Conservation (phyloP, 257 asterid species). For the Ajuga chamaepitys region DNA sequence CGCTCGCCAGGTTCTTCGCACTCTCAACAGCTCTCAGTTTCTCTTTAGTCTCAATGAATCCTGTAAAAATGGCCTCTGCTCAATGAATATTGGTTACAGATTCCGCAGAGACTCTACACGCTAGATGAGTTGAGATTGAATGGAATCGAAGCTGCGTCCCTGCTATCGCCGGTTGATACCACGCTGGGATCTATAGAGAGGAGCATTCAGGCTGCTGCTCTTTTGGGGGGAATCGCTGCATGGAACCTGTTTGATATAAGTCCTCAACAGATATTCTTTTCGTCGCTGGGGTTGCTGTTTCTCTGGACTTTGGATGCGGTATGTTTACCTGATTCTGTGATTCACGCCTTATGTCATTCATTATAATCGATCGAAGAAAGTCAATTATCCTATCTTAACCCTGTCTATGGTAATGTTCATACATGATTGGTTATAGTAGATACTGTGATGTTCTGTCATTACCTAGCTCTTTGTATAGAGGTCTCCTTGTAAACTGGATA, state of each 20-base stretch:
- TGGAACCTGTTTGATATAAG: slow-evolving; percentile 50
- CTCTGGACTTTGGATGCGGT: slow-evolving; percentile 87
- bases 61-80: slow-evolving; percentile 6
- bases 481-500: background rate
- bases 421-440: too few species aligned
- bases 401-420: too few species aligned
- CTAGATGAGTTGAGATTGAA: slow-evolving; percentile 83
- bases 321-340: slow-evolving; percentile 20
- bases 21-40: background rate
- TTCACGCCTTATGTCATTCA: background rate
- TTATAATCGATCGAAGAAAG: too few species aligned
- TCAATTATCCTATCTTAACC: too few species aligned
- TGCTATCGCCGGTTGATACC: slow-evolving; percentile 74
- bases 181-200: slow-evolving; percentile 71
- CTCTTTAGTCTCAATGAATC: too few species aligned
- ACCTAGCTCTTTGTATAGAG: too few species aligned
- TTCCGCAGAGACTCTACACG: slow-evolving; percentile 93
- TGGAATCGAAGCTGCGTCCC: slow-evolving; percentile 69
- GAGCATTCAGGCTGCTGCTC: slow-evolving; percentile 59
- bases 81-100: slow-evolving; percentile 46
- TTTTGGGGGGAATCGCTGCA: slow-evolving; percentile 63
- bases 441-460: too few species aligned
- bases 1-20: slow-evolving; percentile 70
- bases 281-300: slow-evolving; percentile 65
- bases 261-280: slow-evolving; percentile 51